Conservation (phyloP, 768 basidiomycete species). For the Porphyrellus cyaneotinctus region DNA sequence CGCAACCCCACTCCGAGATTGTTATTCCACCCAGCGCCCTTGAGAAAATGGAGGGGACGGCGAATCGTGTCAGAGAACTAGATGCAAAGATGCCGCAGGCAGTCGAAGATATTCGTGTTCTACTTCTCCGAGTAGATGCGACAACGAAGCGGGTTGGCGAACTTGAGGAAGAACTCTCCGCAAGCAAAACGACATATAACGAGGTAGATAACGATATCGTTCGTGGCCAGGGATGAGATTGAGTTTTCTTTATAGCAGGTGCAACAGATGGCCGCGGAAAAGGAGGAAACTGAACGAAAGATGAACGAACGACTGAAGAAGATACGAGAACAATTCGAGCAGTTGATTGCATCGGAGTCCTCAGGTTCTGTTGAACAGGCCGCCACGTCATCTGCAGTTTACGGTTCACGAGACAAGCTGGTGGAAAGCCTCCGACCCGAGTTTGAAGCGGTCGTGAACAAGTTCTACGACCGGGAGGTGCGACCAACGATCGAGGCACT, state of each 20-base stretch:
- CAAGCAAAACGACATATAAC: constrained; percentile 11
- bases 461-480: constrained; percentile 24
- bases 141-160: constrained; percentile 17
- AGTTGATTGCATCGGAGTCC: constrained; percentile 10
- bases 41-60: constrained; percentile 16
- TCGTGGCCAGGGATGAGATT: background rate
- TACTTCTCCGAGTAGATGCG: constrained; percentile 24
- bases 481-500: constrained; percentile 17
- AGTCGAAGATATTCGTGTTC: constrained; percentile 23
- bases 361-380: background rate
- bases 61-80: constrained; percentile 16
- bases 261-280: constrained; percentile 14
- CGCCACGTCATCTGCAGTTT: background rate
- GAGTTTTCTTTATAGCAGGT: constrained; percentile 14
- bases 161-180: constrained; percentile 22
- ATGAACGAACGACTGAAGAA: constrained; percentile 14
- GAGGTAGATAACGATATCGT: constrained; percentile 13
- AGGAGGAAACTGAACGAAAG: constrained; percentile 10
- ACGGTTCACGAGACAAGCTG: constrained; percentile 9
- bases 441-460: constrained; percentile 17
- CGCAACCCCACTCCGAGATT: constrained; percentile 17
- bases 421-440: constrained; percentile 19
- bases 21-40: constrained; percentile 17
- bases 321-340: constrained; percentile 17
- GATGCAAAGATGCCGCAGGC: constrained; percentile 22